Evolutionary conservation across 331 rosid species (phyloP).

Genomic region (Prunus yedoensis): DNA sequence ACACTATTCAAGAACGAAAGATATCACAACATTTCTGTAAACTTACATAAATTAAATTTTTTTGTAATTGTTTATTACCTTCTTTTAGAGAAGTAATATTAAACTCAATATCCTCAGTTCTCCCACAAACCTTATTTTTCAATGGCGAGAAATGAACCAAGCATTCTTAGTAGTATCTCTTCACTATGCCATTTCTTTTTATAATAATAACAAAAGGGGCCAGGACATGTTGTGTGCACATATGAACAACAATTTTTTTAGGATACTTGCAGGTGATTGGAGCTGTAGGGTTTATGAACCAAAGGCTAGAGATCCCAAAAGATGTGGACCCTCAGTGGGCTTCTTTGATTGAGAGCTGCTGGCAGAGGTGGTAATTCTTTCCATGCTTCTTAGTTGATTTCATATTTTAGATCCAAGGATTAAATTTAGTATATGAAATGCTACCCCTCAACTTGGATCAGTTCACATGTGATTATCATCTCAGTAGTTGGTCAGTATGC

Average conservation of each 20-base stretch:
- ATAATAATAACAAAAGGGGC: neutral
- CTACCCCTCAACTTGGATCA: neutral
- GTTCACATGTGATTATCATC: too few relatives aligned
- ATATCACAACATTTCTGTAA: neutral
- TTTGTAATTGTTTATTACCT: neutral
- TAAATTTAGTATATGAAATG: neutral
- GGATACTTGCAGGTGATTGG: constrained; percentile 85
- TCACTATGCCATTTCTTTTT: neutral
- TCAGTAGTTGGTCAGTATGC: too few relatives aligned
- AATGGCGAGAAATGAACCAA: too few relatives aligned
- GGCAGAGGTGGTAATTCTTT: constrained; percentile 56
- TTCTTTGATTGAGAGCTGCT: constrained; percentile 90
- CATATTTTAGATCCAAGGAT: neutral
- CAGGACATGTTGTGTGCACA: constrained; percentile 9
- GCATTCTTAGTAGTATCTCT: neutral
- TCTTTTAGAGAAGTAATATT: neutral
- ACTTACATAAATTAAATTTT: neutral
- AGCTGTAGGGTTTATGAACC: constrained; percentile 99
- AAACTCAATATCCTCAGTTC: constrained; percentile 1
- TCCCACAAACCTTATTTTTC: too few relatives aligned
- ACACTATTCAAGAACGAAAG: neutral
- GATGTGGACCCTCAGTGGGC: constrained; percentile 86
- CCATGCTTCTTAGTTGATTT: constrained; percentile 8
- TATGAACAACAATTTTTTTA: constrained; percentile 47
- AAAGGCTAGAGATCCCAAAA: constrained; percentile 85